Evolutionary conservation across 1,139 yeast genomes (phyloP).

Genomic region (Yamadazyma triangularis): DNA sequence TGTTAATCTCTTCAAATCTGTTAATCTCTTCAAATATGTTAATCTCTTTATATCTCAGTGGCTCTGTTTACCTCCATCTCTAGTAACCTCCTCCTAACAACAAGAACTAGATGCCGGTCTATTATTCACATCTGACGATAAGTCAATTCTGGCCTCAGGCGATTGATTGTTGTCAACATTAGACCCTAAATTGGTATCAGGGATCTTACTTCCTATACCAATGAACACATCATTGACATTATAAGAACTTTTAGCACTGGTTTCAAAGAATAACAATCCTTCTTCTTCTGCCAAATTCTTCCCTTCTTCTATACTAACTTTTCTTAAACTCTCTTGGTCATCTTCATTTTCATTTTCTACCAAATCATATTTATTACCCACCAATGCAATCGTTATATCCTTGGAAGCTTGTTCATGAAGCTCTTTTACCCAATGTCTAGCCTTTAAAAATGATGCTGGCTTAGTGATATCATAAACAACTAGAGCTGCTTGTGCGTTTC

Average conservation of each 20-base stretch:
- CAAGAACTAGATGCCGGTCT: slow-evolving; percentile 2
- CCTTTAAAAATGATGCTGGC: slow-evolving; percentile 95
- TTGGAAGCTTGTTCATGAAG: slow-evolving; percentile 92
- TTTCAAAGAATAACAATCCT: slow-evolving; percentile 79
- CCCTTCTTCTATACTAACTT: slow-evolving; percentile 88
- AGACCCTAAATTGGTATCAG: slow-evolving; percentile 26
- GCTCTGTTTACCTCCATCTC: too few species aligned
- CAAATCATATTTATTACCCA: slow-evolving; percentile 88
- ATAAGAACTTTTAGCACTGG: slow-evolving; percentile 89
- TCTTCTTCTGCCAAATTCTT: slow-evolving; percentile 67
- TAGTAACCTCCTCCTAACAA: slow-evolving; percentile 1
- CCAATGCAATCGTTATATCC: slow-evolving; percentile 86
- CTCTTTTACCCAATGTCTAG: slow-evolving; percentile 99
- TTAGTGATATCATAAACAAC: slow-evolving; percentile 95
- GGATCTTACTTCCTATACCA: slow-evolving; percentile 80
- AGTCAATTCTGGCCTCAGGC: slow-evolving; percentile 25
- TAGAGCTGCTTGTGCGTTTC: slow-evolving; percentile 97
- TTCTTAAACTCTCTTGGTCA: slow-evolving; percentile 44
- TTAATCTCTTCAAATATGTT: too few species aligned
- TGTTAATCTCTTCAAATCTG: too few species aligned
- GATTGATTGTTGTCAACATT: slow-evolving; percentile 3
- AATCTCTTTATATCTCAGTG: too few species aligned
- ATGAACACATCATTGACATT: slow-evolving; percentile 78
- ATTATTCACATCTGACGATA: slow-evolving; percentile 10
- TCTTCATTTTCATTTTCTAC: slow-evolving; percentile 24